Conservation (phyloP, 1,284 basidiomycete species). For the Pascua guehoae region DNA sequence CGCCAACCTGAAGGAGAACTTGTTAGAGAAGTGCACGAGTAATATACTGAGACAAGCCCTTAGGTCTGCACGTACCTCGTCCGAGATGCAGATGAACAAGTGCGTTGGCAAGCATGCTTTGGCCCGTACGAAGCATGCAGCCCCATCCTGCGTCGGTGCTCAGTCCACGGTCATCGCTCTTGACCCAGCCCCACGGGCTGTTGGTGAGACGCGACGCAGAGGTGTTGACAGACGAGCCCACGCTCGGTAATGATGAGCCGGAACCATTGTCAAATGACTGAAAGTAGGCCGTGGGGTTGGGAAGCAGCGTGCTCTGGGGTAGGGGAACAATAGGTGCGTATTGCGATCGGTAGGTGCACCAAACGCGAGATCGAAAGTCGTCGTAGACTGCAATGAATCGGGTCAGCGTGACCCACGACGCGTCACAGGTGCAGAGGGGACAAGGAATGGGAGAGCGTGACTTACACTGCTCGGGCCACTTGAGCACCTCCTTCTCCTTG, state of each 20-base stretch:
- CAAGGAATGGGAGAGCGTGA: background rate
- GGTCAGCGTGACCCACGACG: slow-evolving; percentile 39
- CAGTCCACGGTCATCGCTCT: slow-evolving; percentile 66
- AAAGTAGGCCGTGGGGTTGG: slow-evolving; percentile 49
- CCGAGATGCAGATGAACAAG: slow-evolving; percentile 79
- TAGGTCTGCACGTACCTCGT: slow-evolving; percentile 54
- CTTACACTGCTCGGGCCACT: slow-evolving; percentile 49
- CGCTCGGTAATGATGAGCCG: background rate
- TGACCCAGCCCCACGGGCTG: slow-evolving; percentile 45
- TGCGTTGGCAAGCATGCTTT: slow-evolving; percentile 86
- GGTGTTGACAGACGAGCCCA: background rate
- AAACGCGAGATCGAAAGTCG: slow-evolving; percentile 84
- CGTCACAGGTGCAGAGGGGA: background rate
- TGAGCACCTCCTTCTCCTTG: slow-evolving; percentile 38
- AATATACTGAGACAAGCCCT: slow-evolving; percentile 48
- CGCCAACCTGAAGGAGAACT: slow-evolving; percentile 59
- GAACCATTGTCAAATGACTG: slow-evolving; percentile 14
- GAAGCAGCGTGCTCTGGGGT: slow-evolving; percentile 33
- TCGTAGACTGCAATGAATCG: slow-evolving; percentile 62
- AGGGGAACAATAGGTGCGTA: slow-evolving; percentile 74
- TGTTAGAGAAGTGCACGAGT: slow-evolving; percentile 50
- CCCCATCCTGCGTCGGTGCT: slow-evolving; percentile 97
- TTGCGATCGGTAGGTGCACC: slow-evolving; percentile 88
- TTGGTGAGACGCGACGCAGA: slow-evolving; percentile 11
- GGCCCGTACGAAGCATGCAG: slow-evolving; percentile 94